These are phyloP conservation scores for Rosa lucieae DNA, from an alignment of 306 rosid species.

Conservation along the genomic window DNA sequence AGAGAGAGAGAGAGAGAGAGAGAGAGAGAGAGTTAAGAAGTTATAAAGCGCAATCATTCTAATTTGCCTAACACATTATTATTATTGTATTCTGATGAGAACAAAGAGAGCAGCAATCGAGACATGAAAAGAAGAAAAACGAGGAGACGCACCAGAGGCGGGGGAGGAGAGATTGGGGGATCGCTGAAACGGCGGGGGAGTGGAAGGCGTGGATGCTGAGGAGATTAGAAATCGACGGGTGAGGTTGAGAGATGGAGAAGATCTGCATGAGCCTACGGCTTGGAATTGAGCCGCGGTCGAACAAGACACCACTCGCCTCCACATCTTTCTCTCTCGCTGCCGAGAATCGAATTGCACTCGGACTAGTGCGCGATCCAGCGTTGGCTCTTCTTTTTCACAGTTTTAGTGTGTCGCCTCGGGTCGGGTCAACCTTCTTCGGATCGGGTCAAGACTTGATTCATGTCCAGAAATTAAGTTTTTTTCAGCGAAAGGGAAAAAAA, in stretches of 20 bases:
- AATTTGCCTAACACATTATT: neutral
- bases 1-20: no score
- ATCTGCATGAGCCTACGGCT: constrained; percentile 15
- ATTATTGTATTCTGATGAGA: neutral
- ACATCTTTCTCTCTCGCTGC: constrained; percentile 4
- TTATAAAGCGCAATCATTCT: neutral
- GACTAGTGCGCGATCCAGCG: no score
- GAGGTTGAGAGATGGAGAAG: constrained; percentile 12
- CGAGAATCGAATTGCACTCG: neutral
- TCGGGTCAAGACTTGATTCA: neutral
- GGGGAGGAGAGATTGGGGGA: neutral
- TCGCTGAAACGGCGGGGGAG: constrained; percentile 14
- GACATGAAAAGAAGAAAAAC: neutral
- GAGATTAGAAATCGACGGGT: constrained; percentile 21
- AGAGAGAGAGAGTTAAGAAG: no score
- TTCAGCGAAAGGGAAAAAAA: no score
- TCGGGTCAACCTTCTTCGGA: neutral
- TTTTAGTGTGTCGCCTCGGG: neutral
- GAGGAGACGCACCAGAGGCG: constrained; percentile 8
- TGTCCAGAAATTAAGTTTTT: no score
- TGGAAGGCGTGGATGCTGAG: constrained; percentile 14
- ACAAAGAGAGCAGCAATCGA: neutral
- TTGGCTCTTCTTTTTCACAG: neutral
- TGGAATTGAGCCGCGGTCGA: constrained; percentile 16
- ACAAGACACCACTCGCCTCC: constrained; percentile 28